These are phyloP conservation scores for Mollisiaceae sp. DNA, from an alignment of 2,329 filamentous ascomycete genomes.

Conservation along the genomic window DNA sequence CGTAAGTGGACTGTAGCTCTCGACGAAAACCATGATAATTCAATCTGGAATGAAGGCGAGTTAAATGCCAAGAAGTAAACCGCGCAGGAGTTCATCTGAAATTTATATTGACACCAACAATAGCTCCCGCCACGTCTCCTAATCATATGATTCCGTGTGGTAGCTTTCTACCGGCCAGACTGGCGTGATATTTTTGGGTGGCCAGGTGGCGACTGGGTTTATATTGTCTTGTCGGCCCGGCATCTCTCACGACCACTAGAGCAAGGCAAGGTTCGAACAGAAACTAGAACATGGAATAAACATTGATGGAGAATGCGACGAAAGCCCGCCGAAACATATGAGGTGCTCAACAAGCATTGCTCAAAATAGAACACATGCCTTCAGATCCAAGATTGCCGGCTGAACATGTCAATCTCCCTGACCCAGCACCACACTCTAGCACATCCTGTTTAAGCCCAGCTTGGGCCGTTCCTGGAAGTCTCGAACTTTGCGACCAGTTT, in stretches of 20 bases:
- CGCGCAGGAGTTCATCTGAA: slow-evolving; percentile 9
- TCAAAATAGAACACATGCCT: slow-evolving; percentile 19
- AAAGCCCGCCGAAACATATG: background rate
- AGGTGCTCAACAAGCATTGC: background rate
- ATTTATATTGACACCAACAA: slow-evolving; percentile 27
- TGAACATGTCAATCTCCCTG: slow-evolving; percentile 24
- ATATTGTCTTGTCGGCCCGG: background rate
- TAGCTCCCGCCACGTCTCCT: slow-evolving; percentile 13
- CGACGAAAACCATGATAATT: background rate
- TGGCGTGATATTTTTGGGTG: background rate
- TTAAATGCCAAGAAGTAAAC: slow-evolving; percentile 16
- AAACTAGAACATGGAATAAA: slow-evolving; percentile 4
- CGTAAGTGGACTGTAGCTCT: background rate
- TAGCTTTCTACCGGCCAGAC: background rate
- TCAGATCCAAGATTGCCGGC: slow-evolving; percentile 18
- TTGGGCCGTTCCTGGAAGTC: slow-evolving; percentile 16
- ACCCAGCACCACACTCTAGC: slow-evolving; percentile 6
- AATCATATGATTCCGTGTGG: slow-evolving; percentile 11
- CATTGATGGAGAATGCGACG: slow-evolving; percentile 10
- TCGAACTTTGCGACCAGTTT: background rate
- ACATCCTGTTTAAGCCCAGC: background rate
- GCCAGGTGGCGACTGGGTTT: background rate
- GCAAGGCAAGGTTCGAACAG: background rate
- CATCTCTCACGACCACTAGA: slow-evolving; percentile 5
- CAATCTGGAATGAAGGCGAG: slow-evolving; percentile 22